phyloP scores from a whole-genome alignment of 1,139 yeast genomes.

The Suhomyces maxii region DNA sequence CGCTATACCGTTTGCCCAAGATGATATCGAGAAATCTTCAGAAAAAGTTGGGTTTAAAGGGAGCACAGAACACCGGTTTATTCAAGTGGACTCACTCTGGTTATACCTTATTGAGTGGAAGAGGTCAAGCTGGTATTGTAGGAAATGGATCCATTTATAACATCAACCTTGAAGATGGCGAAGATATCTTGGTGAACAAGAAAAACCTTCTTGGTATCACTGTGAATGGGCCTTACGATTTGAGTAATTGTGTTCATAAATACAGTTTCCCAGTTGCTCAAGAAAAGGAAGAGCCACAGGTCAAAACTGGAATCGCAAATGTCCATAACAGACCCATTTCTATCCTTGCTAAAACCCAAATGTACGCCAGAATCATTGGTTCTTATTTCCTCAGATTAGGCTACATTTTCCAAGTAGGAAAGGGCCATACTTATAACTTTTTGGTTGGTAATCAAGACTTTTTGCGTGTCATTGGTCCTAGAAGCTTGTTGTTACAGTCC shows the following conservation, averaged over 20 bases:
- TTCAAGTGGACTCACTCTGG: conserved; percentile 35
- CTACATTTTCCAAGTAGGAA: conserved; percentile 2
- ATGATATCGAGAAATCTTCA: conserved; percentile 37
- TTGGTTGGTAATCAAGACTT: conserved; percentile 39
- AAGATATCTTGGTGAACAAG: conserved; percentile 50
- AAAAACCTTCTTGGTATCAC: conserved; percentile 52
- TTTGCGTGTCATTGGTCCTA: conserved; percentile 55
- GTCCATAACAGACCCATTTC: conserved; percentile 11
- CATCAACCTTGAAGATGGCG: conserved; percentile 44
- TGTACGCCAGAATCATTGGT: conserved; percentile 7
- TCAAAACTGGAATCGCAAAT: conserved; percentile 2
- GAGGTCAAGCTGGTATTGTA: conserved; percentile 58
- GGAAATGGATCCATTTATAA: conserved; percentile 60
- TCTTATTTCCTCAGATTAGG: conserved; percentile 3
- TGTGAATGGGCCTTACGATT: conserved; percentile 50
- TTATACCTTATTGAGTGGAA: conserved; percentile 52
- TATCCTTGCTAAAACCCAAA: conserved; percentile 6
- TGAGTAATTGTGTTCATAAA: conserved; percentile 37
- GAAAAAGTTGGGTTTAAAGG: conserved; percentile 21
- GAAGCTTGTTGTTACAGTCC: conserved; percentile 52
- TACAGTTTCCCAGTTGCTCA: conserved; percentile 21
- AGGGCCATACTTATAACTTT: conserved; percentile 16
- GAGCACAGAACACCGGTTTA: conserved; percentile 37
- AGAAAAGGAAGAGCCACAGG: neutral
- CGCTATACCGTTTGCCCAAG: conserved; percentile 40